These are phyloP conservation scores for Erodium trifolium DNA, from an alignment of 441 rosid species.

Conservation along the genomic window DNA sequence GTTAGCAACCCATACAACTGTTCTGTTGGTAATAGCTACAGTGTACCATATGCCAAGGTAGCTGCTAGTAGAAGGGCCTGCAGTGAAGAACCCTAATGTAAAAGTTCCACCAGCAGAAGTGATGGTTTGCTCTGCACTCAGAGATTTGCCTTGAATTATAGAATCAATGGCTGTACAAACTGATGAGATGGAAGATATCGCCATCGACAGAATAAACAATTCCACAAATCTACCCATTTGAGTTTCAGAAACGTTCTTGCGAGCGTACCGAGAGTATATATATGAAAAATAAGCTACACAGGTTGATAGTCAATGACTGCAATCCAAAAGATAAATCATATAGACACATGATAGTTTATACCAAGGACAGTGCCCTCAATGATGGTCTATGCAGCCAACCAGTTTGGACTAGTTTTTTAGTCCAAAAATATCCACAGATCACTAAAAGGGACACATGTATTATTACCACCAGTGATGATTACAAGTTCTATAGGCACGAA, in stretches of 20 bases:
- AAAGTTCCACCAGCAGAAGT: constrained; percentile 37
- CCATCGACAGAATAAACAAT: neutral
- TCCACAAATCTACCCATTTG: neutral
- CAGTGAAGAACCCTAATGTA: constrained; percentile 61
- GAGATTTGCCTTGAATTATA: neutral
- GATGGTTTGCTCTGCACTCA: constrained; percentile 23
- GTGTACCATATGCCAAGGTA: constrained; percentile 73
- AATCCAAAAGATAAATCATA: neutral
- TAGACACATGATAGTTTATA: neutral
- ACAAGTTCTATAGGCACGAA: neutral
- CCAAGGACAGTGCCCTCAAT: neutral
- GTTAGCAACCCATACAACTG: constrained; percentile 25
- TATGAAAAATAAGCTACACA: neutral
- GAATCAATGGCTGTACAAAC: neutral
- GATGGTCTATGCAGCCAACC: neutral
- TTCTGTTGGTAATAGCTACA: constrained; percentile 21
- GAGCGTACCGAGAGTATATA: neutral
- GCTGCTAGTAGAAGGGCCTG: constrained; percentile 27
- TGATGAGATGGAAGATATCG: neutral
- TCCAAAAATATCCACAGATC: neutral
- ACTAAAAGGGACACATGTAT: too few species aligned
- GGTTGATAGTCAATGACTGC: neutral
- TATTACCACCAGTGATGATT: neutral
- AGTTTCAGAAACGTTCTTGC: neutral
- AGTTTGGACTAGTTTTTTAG: neutral